phyloP scores from a whole-genome alignment of 495 filamentous ascomycete genomes.

The Filosporella fistucella region DNA sequence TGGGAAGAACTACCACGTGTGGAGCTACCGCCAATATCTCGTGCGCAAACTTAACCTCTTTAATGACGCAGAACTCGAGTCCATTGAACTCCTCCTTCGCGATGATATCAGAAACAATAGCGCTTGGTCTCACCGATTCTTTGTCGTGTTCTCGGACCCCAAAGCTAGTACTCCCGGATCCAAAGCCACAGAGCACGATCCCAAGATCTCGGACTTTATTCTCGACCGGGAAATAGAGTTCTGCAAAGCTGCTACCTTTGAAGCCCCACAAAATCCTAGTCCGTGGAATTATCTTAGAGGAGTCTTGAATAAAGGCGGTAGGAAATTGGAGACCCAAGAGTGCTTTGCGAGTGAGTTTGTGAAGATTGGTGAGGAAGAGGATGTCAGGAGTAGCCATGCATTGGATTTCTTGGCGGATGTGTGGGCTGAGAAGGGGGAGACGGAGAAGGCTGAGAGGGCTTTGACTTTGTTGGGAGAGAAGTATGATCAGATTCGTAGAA shows the following conservation, averaged over 20 bases:
- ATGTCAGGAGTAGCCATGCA: constrained; percentile 76
- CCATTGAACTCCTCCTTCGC: constrained; percentile 63
- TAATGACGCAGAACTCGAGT: constrained; percentile 53
- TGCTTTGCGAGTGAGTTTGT: constrained; percentile 67
- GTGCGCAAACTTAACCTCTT: constrained; percentile 75
- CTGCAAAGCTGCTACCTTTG: constrained; percentile 60
- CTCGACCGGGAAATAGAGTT: constrained; percentile 74
- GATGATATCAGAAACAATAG: constrained; percentile 90
- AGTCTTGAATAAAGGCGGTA: constrained; percentile 59
- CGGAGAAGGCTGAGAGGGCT: constrained; percentile 55
- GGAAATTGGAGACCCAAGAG: constrained; percentile 52
- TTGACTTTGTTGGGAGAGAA: constrained; percentile 71
- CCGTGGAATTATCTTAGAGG: constrained; percentile 90
- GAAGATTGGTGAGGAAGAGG: constrained; percentile 37
- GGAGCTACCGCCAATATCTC: constrained; percentile 93
- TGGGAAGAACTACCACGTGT: constrained; percentile 97
- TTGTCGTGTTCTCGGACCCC: constrained; percentile 73
- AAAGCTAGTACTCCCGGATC: constrained; percentile 40
- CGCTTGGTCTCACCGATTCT: constrained; percentile 96
- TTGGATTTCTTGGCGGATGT: constrained; percentile 85
- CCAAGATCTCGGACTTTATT: constrained; percentile 51
- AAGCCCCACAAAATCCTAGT: constrained; percentile 89
- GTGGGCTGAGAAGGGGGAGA: constrained; percentile 56
- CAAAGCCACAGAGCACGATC: constrained; percentile 37
- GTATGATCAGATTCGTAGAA: constrained; percentile 85